Evolutionary conservation across 202 grass and related monocot genomes (phyloP), one percentile per base, ranked within the genome.

Genomic region (Brachypodium distachyon): DNA sequence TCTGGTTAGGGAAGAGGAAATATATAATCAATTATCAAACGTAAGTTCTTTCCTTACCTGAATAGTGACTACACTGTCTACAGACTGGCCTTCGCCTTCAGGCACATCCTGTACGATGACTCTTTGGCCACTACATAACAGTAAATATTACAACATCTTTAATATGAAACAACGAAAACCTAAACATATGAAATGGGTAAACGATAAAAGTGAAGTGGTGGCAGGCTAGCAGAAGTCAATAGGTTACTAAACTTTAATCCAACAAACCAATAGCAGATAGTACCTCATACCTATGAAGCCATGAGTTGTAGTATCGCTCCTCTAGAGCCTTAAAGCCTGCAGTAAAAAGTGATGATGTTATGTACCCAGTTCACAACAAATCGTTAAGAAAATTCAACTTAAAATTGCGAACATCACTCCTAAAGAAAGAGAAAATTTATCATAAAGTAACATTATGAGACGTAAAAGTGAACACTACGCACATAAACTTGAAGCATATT

Each of bases 251-350:
- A n/a, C n/a, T n/a, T n/a, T n/a, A n/a, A n/a, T n/a, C 43, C 12
- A 47, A 37, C 12, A 1, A 26, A 70, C 22, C 18, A 47, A n/a
- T n/a, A n/a, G n/a, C n/a, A n/a, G n/a, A n/a, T 17, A 77, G 18
- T 31, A 77, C 6, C 8, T 1, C 8, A 4, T 81, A 98, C 91
- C 89, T 95, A 36, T 98, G 95, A 89, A 98, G 91, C 91, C 95
- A 98, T 48, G 95, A 90, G 48, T 79, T 75, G 62, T 88, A 98
- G 70, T 98, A 98, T 67, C 88, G 80, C 67, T 90, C 87, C 83
- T 90, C 83, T 17, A 94, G 83, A 65, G 72, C 77, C 56, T 82
- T 83, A 76, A 97, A 97, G 67, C 94, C 91, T 97, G 61, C 18
- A 81, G 66, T 16, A 13, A 12, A 72, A 37, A 55, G 34, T 67